Percentiles rank a stretch among this genome's conserved stretches.
phyloP scores from a whole-genome alignment of 805 yeast genomes.

The Wickerhamomyces hampshirensis region DNA sequence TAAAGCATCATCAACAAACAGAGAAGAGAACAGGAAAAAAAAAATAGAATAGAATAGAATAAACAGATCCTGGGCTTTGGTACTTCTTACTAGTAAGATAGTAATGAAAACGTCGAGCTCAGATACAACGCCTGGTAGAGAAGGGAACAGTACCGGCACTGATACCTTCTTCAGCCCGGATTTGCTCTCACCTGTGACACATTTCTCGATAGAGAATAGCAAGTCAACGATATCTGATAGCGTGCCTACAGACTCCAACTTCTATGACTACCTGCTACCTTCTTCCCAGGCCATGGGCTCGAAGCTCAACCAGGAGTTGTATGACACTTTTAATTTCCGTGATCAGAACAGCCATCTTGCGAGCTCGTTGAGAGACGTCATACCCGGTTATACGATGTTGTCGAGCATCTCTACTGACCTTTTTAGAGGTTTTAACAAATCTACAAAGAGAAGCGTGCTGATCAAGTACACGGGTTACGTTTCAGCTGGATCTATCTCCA shows the following conservation, averaged over 20 bases:
- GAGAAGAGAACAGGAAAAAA: no score
- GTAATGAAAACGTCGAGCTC: no score
- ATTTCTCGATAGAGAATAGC: slow-evolving; percentile 11
- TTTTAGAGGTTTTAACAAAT: slow-evolving; percentile 17
- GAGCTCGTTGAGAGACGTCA: slow-evolving; percentile 4
- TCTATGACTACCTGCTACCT: slow-evolving; percentile 16
- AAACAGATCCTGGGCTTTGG: no score
- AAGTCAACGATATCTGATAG: slow-evolving; percentile 7
- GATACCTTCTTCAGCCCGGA: slow-evolving; percentile 7
- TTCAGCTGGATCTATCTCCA: slow-evolving; percentile 17
- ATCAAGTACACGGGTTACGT: slow-evolving; percentile 14
- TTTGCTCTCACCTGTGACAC: slow-evolving; percentile 12
- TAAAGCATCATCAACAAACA: no score
- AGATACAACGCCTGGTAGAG: not conserved
- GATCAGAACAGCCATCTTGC: slow-evolving; percentile 4
- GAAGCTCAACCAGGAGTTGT: slow-evolving; percentile 9
- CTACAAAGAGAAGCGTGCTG: slow-evolving; percentile 14
- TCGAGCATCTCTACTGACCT: slow-evolving; percentile 18
- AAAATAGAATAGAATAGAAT: no score
- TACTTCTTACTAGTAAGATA: no score
- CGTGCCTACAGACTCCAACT: slow-evolving; percentile 5
- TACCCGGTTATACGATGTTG: slow-evolving; percentile 16
- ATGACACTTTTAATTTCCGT: slow-evolving; percentile 12
- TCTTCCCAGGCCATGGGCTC: slow-evolving; percentile 2
- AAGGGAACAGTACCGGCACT: not conserved